Base-by-base conservation (phyloP, 2,329 filamentous ascomycete species). In the Acephala macrosclerotiorum region DNA sequence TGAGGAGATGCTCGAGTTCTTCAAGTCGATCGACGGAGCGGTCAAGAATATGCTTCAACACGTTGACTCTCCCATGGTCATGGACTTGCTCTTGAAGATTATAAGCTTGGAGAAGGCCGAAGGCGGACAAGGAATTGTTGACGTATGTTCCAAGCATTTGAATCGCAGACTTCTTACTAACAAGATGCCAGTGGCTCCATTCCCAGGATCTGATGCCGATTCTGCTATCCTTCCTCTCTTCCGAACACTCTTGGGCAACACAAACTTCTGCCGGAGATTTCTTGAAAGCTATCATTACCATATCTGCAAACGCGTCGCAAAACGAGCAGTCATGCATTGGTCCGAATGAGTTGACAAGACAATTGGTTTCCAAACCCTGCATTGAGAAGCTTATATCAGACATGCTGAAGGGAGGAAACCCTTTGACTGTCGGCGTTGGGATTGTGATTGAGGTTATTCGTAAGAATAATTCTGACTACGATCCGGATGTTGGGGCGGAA, bases 381-480 rank as follows among this genome's bases (percentile, higher is more conserved):
- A 89, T 97, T 60, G 87, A 95, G 75, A 89, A 89, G 66, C 85
- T 99, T n/a, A 93, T 98, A 66, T 83, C 86, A 16, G 93, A 95
- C 74, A 99, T 99, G 96, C 87, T 98, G 16, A 87, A 90, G 60
- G 96, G 96, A 45, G 96, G 96, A 29, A 98, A 99, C 74, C 91
- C 96, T 6, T 81, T 99, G 65, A 98, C 95, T 0, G 96, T 98
- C 18, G 96, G 96, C 58, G 96, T 99, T 12, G 96, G 96, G 22
- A 97, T 98, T 74, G 88, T 99, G 38, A 99, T 99, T 70, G 96
- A 99, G 80, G 96, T 99, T 55, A 99, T 99, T 77, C 88, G 96
- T 67, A 99, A 99, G 82, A 99, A 99, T 80, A 99, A 99, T 78
- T 98, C 96, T 0, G 96, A 99, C 79, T 99, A 99, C 77, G 96